These are phyloP conservation scores for Flaveria linearis DNA, from an alignment of 129 eudicot genomes.

Conservation along the genomic window DNA sequence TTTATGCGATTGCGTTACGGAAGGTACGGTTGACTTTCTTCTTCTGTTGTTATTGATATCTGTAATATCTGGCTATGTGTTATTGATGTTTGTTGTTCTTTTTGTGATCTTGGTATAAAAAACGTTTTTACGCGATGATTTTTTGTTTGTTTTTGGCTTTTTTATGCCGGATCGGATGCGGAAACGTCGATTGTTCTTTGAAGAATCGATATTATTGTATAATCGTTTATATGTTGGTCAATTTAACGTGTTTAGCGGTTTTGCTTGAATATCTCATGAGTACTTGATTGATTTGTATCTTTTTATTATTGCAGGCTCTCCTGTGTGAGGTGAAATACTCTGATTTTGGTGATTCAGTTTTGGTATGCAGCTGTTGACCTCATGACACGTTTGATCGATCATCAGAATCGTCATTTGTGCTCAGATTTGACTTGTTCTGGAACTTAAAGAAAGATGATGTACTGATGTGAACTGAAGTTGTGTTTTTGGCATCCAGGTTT, in stretches of 20 bases:
- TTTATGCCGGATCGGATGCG: background rate
- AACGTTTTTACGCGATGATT: background rate
- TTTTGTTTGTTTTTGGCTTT: background rate
- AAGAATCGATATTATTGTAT: background rate
- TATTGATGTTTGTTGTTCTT: background rate
- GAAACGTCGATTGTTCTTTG: background rate
- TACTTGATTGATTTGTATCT: background rate
- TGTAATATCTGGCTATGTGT: background rate
- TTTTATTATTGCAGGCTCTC: background rate
- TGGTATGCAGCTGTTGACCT: background rate
- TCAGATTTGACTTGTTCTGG: background rate
- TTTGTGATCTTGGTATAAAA: background rate
- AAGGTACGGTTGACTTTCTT: slow-evolving; percentile 16
- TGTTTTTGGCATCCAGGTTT: slow-evolving; percentile 28
- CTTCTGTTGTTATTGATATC: no score
- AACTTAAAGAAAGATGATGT: slow-evolving; percentile 3
- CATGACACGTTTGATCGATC: background rate
- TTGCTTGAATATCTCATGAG: background rate
- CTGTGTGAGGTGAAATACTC: background rate
- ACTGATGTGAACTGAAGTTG: background rate
- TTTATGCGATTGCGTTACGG: background rate
- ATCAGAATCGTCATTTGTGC: background rate
- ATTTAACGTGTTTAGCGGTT: no score
- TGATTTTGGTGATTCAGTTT: background rate
- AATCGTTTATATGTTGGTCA: no score